Base-by-base conservation (phyloP, 805 yeast species). In the Jamesozyma hellenica region DNA sequence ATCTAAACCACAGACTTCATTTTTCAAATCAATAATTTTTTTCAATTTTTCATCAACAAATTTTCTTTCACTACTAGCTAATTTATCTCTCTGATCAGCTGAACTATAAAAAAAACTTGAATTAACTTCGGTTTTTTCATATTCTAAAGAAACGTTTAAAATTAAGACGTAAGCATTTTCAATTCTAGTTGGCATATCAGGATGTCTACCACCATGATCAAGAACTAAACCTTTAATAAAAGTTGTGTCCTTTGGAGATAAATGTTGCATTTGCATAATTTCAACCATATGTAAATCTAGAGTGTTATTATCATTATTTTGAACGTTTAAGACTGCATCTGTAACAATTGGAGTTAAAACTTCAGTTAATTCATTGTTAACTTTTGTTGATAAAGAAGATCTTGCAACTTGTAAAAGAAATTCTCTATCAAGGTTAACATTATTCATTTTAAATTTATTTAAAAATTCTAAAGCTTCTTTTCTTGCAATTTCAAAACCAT, bases 121-220 rank as follows among this genome's bases (percentile, higher is more conserved):
- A 66, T 92, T 92, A 38, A 92, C 96, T 67, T 92, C 98, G 32
- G 96, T 86, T 69, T 92, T 92, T 60, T 92, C 98, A 63, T 92
- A 92, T 64, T 92, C 98, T 51, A 92, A 69, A 5, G 95, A 84
- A 34, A 92, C 98, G 61, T 92, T 92, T 52, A 92, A 72, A 39
- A 85, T 92, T 57, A 92, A 71, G 27, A 92, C 78, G 54, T 75
- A 69, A 2, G 96, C 96, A 60, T 92, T 85, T 47, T 75, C 74
- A 15, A 92, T 80, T 40, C 78, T 66, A 49, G 79, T 82, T 43
- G 98, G 98, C 98, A 92, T 92, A 64, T 92, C 98, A 34, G 98
- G 98, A 69, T 92, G 98, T 61, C 98, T 77, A 14, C 96, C 96
- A 50, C 98, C 98, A 61, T 92, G 98, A 61, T 92, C 98, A 48